Conservation (phyloP, 352 stramenopile species). For the Poterioochromonas sp. region DNA sequence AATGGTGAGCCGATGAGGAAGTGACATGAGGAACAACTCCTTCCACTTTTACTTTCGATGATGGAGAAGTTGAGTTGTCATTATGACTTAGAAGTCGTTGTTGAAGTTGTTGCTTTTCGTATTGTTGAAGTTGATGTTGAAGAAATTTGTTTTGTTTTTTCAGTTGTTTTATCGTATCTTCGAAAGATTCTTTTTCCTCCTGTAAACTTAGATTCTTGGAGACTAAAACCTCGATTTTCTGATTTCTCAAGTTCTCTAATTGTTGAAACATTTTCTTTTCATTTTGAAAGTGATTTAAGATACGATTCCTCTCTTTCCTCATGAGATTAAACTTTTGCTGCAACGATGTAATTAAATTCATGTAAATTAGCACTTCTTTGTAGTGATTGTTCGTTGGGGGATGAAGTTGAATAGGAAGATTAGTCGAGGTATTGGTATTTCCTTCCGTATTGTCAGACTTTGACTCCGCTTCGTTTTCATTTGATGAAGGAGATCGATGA, state of each 20-base stretch:
- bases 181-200: background rate
- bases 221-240: background rate
- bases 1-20: too few relatives aligned
- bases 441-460: background rate
- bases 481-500: background rate
- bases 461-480: background rate
- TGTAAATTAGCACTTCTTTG: background rate
- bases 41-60: background rate
- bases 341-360: background rate
- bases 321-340: background rate
- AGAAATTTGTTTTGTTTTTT: background rate
- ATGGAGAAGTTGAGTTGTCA: background rate
- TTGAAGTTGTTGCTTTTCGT: background rate
- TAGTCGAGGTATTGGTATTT: background rate
- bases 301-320: conserved; percentile 2
- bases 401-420: background rate
- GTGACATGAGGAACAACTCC: too few relatives aligned
- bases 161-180: background rate
- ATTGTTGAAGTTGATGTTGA: background rate
- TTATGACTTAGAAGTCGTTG: background rate
- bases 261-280: background rate
- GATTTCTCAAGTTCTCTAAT: background rate
- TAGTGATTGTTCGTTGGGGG: background rate
- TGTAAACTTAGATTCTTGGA: background rate
- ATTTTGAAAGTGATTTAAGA: conserved; percentile 9